Conservation (phyloP, 164 flowering plant species). For the Aristolochia californica region DNA sequence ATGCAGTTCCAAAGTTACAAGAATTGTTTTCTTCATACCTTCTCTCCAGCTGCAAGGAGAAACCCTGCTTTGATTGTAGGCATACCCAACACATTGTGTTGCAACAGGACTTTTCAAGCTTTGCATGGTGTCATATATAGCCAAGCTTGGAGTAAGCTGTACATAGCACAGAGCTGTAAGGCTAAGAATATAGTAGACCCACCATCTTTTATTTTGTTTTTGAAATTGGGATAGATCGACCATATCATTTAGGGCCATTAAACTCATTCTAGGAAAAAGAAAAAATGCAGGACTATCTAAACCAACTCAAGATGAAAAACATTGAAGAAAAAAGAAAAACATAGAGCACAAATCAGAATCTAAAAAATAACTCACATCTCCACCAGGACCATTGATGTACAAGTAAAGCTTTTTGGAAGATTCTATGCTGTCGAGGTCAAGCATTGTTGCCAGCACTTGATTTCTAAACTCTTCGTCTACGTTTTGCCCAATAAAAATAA, state of each 20-base stretch:
- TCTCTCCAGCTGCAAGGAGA: constrained; percentile 88
- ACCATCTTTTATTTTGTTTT: too few relatives aligned
- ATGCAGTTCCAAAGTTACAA: not conserved
- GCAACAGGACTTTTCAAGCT: constrained; percentile 74
- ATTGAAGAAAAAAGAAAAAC: not conserved
- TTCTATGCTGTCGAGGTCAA: constrained; percentile 82
- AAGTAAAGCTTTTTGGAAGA: constrained; percentile 45
- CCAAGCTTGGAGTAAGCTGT: constrained; percentile 82
- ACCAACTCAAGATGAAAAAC: not conserved
- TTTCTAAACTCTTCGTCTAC: constrained; percentile 80
- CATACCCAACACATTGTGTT: constrained; percentile 69
- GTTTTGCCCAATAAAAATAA: constrained; percentile 66
- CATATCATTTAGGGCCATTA: not conserved
- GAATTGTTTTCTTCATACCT: constrained; percentile 33
- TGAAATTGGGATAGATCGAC: too few relatives aligned
- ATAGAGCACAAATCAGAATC: not conserved
- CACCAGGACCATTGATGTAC: constrained; percentile 73
- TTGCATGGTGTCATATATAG: constrained; percentile 80
- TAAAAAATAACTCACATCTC: constrained; percentile 73
- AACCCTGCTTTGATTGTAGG: constrained; percentile 66
- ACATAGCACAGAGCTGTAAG: constrained; percentile 5
- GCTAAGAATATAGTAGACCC: not conserved
- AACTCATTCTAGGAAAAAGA: too few relatives aligned
- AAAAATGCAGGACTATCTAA: not conserved
- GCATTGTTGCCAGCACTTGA: constrained; percentile 75